Evolutionary conservation across 306 rosid species (phyloP).

Genomic region (Cicer judaicum): DNA sequence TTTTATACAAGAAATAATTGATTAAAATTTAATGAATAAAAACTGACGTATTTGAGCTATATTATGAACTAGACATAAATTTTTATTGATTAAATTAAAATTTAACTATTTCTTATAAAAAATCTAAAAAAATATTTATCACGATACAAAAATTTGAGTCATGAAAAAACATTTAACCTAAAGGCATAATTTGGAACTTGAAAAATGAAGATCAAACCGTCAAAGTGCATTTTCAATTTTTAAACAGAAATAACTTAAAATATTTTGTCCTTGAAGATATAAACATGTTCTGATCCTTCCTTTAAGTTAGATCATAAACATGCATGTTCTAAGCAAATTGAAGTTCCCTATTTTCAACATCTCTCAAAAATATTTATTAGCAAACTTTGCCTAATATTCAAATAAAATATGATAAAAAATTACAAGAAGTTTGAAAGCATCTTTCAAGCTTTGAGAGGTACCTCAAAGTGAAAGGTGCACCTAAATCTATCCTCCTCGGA

Average conservation of each 20-base stretch:
- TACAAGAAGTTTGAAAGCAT: background rate
- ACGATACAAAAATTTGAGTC: background rate
- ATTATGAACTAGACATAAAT: too few species aligned
- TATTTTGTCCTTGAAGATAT: constrained; percentile 26
- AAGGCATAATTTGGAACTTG: constrained; percentile 24
- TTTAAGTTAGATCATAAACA: constrained; percentile 11
- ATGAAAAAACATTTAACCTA: constrained; percentile 3
- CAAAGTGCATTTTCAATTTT: constrained; percentile 23
- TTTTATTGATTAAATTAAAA: too few species aligned
- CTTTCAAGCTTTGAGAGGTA: constrained; percentile 2
- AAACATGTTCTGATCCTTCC: constrained; percentile 32
- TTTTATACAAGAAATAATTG: too few species aligned
- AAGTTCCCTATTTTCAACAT: background rate
- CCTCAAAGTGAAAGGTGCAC: constrained; percentile 28
- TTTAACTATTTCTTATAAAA: too few species aligned
- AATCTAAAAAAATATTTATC: too few species aligned
- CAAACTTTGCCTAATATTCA: background rate
- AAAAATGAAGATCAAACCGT: constrained; percentile 18
- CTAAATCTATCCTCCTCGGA: background rate
- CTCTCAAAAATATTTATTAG: background rate
- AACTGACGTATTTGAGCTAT: too few species aligned
- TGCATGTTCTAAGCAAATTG: background rate
- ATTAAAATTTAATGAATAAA: too few species aligned
- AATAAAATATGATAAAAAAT: background rate
- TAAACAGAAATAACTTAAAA: constrained; percentile 5